Evolutionary conservation across 495 filamentous ascomycete genomes (phyloP).

Genomic region (Talaromyces proteolyticus): DNA sequence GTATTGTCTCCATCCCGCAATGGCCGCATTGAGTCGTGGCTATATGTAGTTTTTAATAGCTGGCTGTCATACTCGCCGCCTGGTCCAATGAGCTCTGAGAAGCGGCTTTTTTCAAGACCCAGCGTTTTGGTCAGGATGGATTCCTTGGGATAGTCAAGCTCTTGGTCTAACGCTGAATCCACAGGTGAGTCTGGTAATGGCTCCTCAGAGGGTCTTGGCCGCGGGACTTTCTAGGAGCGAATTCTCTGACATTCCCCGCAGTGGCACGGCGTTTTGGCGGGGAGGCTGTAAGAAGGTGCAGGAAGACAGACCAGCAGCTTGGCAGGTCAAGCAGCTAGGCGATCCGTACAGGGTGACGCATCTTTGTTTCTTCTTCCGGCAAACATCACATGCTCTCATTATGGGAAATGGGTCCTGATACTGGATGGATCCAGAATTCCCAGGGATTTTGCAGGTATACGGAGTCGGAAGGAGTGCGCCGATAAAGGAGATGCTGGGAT

Average conservation of each 20-base stretch:
- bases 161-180: neutral
- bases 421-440: too few relatives aligned
- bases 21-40: neutral
- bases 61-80: conserved; percentile 16
- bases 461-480: too few relatives aligned
- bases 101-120: conserved; percentile 16
- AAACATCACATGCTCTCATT: conserved; percentile 49
- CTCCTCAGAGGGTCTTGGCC: neutral
- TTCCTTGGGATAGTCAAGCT: conserved; percentile 2
- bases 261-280: conserved; percentile 26
- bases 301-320: conserved; percentile 48
- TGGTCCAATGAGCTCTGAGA: conserved; percentile 17
- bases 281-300: conserved; percentile 61
- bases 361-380: conserved; percentile 61
- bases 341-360: conserved; percentile 69
- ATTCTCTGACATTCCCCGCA: neutral
- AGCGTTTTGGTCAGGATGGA: conserved; percentile 11
- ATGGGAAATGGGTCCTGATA: too few relatives aligned
- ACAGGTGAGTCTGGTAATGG: neutral
- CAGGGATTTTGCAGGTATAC: too few relatives aligned
- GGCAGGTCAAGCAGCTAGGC: conserved; percentile 56
- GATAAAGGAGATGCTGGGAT: too few relatives aligned
- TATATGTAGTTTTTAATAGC: conserved; percentile 10
- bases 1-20: neutral
- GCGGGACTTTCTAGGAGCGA: neutral